Conservation (phyloP, 805 yeast genomes). For the Kodamaea nitidulidarum region DNA sequence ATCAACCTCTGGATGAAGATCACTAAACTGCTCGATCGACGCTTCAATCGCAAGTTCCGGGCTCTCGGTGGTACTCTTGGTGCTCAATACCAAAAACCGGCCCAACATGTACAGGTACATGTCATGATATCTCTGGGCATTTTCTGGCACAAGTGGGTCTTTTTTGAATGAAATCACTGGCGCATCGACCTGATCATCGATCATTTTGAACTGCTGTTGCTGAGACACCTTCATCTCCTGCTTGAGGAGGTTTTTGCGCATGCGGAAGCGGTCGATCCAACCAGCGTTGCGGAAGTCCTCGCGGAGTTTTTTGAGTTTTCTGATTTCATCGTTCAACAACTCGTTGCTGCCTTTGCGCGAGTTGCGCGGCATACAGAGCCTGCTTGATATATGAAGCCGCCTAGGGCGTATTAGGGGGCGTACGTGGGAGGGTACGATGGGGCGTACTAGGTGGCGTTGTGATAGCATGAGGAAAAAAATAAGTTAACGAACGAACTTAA, state of each 20-base stretch:
- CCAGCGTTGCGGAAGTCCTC: slow-evolving; percentile 20
- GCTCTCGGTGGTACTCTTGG: neutral
- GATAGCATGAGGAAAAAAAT: too few relatives aligned
- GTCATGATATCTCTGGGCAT: slow-evolving; percentile 14
- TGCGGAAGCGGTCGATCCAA: slow-evolving; percentile 21
- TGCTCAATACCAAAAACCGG: slow-evolving; percentile 24
- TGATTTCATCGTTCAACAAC: slow-evolving; percentile 14
- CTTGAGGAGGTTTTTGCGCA: slow-evolving; percentile 19
- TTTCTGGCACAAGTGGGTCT: slow-evolving; percentile 18
- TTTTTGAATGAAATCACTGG: slow-evolving; percentile 13
- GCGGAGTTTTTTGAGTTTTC: slow-evolving; percentile 21
- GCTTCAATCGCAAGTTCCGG: neutral
- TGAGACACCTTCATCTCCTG: slow-evolving; percentile 21
- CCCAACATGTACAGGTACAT: slow-evolving; percentile 21
- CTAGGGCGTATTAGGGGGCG: neutral
- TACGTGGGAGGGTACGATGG: too few relatives aligned
- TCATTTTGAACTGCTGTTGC: slow-evolving; percentile 15
- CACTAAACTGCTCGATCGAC: neutral
- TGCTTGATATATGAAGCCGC: neutral
- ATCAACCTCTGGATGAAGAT: slow-evolving; percentile 10
- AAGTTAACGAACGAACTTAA: too few relatives aligned
- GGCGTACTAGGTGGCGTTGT: too few relatives aligned
- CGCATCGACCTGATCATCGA: slow-evolving; percentile 8
- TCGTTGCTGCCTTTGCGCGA: slow-evolving; percentile 4
- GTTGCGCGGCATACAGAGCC: neutral